These are phyloP conservation scores for Metschnikowia chrysomelidarum DNA, from an alignment of 805 yeast genomes.

Conservation along the genomic window DNA sequence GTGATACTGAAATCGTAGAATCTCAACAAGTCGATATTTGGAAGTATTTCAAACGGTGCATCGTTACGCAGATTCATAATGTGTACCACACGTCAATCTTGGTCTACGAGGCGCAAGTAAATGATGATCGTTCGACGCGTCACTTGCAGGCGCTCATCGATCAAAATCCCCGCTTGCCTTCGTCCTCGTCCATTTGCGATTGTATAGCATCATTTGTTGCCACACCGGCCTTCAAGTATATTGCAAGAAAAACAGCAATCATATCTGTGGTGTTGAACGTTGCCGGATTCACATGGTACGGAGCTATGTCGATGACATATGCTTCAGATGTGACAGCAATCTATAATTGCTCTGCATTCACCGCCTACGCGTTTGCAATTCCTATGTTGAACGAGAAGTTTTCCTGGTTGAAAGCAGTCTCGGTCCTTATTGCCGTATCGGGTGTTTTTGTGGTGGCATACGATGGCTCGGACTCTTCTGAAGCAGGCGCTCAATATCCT, in stretches of 20 bases:
- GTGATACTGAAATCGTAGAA: not conserved
- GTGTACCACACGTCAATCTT: slow-evolving; percentile 43
- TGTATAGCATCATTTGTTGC: slow-evolving; percentile 36
- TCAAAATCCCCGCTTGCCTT: slow-evolving; percentile 36
- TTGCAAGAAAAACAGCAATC: slow-evolving; percentile 41
- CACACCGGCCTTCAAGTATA: slow-evolving; percentile 49
- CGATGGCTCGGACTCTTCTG: slow-evolving; percentile 38
- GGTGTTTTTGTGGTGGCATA: slow-evolving; percentile 84
- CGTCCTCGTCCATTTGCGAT: slow-evolving; percentile 29
- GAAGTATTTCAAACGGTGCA: slow-evolving; percentile 33
- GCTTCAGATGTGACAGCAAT: slow-evolving; percentile 88
- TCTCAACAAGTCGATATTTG: slow-evolving; percentile 15
- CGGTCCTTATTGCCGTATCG: slow-evolving; percentile 67
- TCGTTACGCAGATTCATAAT: slow-evolving; percentile 43
- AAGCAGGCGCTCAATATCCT: slow-evolving; percentile 42
- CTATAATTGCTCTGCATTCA: slow-evolving; percentile 85
- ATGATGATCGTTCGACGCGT: slow-evolving; percentile 32
- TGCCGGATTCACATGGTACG: slow-evolving; percentile 85
- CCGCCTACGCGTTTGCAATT: slow-evolving; percentile 81
- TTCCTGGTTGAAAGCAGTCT: slow-evolving; percentile 56
- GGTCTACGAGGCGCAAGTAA: slow-evolving; percentile 41
- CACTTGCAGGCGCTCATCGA: slow-evolving; percentile 35
- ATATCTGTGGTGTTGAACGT: slow-evolving; percentile 59
- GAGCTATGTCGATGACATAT: slow-evolving; percentile 76
- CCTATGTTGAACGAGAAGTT: slow-evolving; percentile 67